Base-by-base conservation (phyloP, 352 stramenopile genomes). In the Globisporangium sylvaticum region DNA sequence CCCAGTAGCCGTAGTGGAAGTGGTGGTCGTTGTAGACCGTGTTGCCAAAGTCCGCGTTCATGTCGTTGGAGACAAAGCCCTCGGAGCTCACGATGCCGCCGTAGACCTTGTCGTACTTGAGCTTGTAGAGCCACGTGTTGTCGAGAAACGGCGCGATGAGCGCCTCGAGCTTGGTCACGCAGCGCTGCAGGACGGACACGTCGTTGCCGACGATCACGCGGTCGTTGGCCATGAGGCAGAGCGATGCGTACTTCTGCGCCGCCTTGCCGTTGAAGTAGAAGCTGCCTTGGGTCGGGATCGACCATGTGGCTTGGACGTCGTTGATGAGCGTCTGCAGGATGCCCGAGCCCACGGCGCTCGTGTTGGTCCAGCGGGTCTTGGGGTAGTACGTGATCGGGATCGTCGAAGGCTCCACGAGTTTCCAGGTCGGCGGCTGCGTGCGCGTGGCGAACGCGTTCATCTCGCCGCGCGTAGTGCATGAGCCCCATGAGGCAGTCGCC, bases 231-330 rank as follows among this genome's bases (percentile, higher is more conserved):
- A 93, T 89, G 42, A 93, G 66, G 54, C 84, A 91, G 44, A 91
- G 65, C 20, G 78, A 89, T 29, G 83, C 81, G 65, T 90, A 91
- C 65, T 91, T 89, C 59, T 90, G 83, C 24, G 83, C 84, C 15
- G 80, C 70, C 62, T 93, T 93, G 48, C 84, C 84, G 31, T 82
- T 93, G 62, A 89, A 91, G 66, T 93, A 91, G 65, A 84, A 91
- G 69, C 79, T 90, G 18, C 83, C 81, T 18, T 73, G 69, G 1
- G 25, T 69, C 1, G 81, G 31, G 34, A 92, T 83, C 1, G 72
- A 77, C 85, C 82, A 93, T 18, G 72, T 66, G 29, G 71, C 74
- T 46, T 84, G 62, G 22, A 94, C 80, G 60, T 94, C 85, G 22
- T 50, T 64, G 10, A 71, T 75, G 10, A 94, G 70, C 48, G 75